These are phyloP conservation scores for Colletotrichum ledebouriae DNA, from an alignment of 2,329 filamentous ascomycete species.

Conservation along the genomic window DNA sequence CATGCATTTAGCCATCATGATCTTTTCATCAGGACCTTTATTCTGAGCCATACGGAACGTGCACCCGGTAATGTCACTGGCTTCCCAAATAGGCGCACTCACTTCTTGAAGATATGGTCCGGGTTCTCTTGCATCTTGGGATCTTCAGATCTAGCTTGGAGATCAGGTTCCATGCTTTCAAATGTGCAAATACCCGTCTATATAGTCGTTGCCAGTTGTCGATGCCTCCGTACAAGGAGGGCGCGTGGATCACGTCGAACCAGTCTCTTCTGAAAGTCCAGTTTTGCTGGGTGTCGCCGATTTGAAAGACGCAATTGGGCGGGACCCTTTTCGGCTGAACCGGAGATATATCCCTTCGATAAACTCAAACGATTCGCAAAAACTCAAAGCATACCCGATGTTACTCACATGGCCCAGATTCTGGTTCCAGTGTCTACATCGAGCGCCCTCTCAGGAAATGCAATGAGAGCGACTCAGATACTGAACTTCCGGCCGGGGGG, in stretches of 20 bases:
- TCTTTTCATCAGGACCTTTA: conserved; percentile 40
- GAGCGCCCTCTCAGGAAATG: conserved; percentile 47
- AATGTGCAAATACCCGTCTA: conserved; percentile 61
- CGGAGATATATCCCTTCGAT: conserved; percentile 67
- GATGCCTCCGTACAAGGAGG: conserved; percentile 69
- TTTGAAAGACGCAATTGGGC: conserved; percentile 54
- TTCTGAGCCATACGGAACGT: conserved; percentile 47
- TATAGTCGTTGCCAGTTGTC: conserved; percentile 69
- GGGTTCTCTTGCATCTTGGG: not conserved
- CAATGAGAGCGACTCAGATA: too few species aligned
- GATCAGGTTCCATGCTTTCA: conserved; percentile 53
- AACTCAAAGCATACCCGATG: too few species aligned
- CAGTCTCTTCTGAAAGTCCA: conserved; percentile 58
- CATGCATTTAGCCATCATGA: not conserved
- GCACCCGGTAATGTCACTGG: conserved; percentile 49
- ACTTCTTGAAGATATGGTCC: conserved; percentile 41
- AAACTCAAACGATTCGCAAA: conserved; percentile 57
- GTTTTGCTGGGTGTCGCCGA: conserved; percentile 51
- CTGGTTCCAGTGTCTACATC: conserved; percentile 70
- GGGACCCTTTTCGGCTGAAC: conserved; percentile 61
- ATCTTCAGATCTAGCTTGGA: conserved; percentile 32
- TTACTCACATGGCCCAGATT: conserved; percentile 59
- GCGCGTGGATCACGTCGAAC: conserved; percentile 73
- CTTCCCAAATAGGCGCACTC: conserved; percentile 50
- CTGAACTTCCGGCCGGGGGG: too few species aligned